Percentiles rank a stretch among this genome's conserved stretches.
Conservation (phyloP, 2,329 filamentous ascomycete genomes). For the Aaosphaeria arxii region DNA sequence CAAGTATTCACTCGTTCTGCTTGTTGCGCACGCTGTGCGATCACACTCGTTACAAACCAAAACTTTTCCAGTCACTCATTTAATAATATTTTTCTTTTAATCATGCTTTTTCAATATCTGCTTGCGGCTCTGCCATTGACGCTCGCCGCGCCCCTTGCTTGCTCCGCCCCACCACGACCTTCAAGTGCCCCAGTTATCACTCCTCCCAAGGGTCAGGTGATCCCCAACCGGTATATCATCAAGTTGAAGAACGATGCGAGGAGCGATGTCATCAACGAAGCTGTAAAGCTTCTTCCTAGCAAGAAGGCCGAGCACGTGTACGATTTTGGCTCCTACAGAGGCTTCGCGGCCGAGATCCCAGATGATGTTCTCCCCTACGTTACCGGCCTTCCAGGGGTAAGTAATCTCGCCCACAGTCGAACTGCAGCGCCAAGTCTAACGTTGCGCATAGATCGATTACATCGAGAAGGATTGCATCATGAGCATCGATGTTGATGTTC, state of each 20-base stretch:
- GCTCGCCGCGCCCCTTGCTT: slow-evolving; percentile 28
- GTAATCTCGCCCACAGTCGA: slow-evolving; percentile 1
- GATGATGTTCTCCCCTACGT: slow-evolving; percentile 28
- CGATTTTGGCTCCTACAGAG: slow-evolving; percentile 37
- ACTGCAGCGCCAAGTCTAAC: neutral
- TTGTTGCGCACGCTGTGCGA: no score
- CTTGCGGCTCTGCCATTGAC: slow-evolving; percentile 38
- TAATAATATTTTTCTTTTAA: slow-evolving; percentile 10
- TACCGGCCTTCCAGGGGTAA: slow-evolving; percentile 27
- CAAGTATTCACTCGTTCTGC: no score
- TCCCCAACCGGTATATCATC: slow-evolving; percentile 46
- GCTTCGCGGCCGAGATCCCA: slow-evolving; percentile 36
- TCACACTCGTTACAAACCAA: no score
- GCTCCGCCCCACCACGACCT: neutral
- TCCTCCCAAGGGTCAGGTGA: slow-evolving; percentile 32
- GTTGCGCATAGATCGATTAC: slow-evolving; percentile 28
- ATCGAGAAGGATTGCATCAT: slow-evolving; percentile 40
- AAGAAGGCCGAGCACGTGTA: slow-evolving; percentile 35
- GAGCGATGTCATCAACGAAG: slow-evolving; percentile 23
- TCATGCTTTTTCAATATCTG: slow-evolving; percentile 38
- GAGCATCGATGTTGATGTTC: slow-evolving; percentile 5
- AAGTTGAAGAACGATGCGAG: slow-evolving; percentile 41
- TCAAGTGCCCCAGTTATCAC: slow-evolving; percentile 26
- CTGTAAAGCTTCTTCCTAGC: slow-evolving; percentile 18
- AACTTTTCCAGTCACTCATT: neutral